Conservation (phyloP, 2,329 filamentous ascomycete genomes). For the Alternaria sp. region DNA sequence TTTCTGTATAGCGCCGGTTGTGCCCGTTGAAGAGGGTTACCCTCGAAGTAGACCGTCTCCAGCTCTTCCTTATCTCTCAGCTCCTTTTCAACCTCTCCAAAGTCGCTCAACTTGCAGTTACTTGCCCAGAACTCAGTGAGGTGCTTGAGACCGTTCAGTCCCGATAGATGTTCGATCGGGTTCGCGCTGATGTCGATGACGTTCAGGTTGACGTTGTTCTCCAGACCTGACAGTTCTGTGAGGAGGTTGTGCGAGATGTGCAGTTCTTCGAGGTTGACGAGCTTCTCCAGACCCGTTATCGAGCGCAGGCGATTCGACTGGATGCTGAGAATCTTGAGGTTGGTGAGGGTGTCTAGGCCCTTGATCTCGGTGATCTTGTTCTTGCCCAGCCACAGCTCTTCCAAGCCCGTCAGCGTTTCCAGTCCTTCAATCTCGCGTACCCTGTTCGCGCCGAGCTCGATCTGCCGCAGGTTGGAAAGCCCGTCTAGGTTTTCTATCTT, state of each 20-base stretch:
- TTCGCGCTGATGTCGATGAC: conserved; percentile 93
- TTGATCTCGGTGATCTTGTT: conserved; percentile 91
- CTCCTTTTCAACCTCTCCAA: conserved; percentile 80
- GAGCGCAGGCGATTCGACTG: conserved; percentile 91
- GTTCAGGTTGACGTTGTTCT: conserved; percentile 59
- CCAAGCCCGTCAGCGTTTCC: conserved; percentile 75
- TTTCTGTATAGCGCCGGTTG: conserved; percentile 89
- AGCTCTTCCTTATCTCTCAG: conserved; percentile 79
- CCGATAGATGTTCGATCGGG: conserved; percentile 74
- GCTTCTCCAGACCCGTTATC: conserved; percentile 75
- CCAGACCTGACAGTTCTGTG: conserved; percentile 74
- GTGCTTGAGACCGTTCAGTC: conserved; percentile 70
- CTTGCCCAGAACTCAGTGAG: conserved; percentile 95
- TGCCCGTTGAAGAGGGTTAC: conserved; percentile 83
- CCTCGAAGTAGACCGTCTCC: conserved; percentile 94
- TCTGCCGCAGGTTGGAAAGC: conserved; percentile 75
- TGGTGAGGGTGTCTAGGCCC: conserved; percentile 75
- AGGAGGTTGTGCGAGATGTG: conserved; percentile 97
- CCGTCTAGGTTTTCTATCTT: conserved; percentile 84
- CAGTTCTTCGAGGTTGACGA: conserved; percentile 83
- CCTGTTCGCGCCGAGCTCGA: conserved; percentile 91
- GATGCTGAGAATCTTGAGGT: conserved; percentile 87
- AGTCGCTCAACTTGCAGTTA: conserved; percentile 81
- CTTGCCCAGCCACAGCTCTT: conserved; percentile 93
- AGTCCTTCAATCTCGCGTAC: conserved; percentile 89